Evolutionary conservation across 441 rosid genomes (phyloP), one percentile per base, ranked within the genome.

Genomic region (Gossypium aridum): DNA sequence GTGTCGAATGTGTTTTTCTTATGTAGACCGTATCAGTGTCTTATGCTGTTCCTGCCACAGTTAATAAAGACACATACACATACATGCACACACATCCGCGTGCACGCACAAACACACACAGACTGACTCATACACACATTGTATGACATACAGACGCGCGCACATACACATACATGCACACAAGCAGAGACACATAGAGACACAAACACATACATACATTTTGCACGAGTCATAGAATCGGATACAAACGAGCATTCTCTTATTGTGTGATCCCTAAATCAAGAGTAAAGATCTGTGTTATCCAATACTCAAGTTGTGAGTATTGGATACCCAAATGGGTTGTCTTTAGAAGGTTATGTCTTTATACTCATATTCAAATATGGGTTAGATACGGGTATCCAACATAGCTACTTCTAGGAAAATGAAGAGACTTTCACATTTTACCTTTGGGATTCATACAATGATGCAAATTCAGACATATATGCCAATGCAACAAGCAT

Each of bases 401-500:
- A 37, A 37, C 45, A 37, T 37, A 37, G 45, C 10, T 7, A 37
- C 45, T 37, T 39, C 25, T 8, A 34, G 2, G 37, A 25, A 60
- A 57, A 57, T 57, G 14, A 51, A 51, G 17, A 51, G 19, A 37
- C 45, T 37, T 37, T 49, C 43, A 68, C 3, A 47, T 67, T 63
- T 53, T 70, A 28, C 37, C 66, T 57, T 71, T 37, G 16, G 53
- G 28, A 56, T 56, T 20, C 19, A 9, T 53, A 28, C 16, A 70
- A 14, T 39, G 53, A 71, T 56, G 47, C 49, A 71, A 39, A 74
- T 49, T 78, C 71, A 74, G 9, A 54, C 63, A 49, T 6, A 3
- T 10, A 23, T 12, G 26, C 60, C 65, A 10, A 54, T 19, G 3
- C 28, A 20, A 55, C 74, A 65, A 45, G 69, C 37, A 61, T 25